A percentile compares a stretch with the other conserved stretches of the same genome.
phyloP scores from a whole-genome alignment of 2,329 filamentous ascomycete genomes.

The Epichloe glyceriae region DNA sequence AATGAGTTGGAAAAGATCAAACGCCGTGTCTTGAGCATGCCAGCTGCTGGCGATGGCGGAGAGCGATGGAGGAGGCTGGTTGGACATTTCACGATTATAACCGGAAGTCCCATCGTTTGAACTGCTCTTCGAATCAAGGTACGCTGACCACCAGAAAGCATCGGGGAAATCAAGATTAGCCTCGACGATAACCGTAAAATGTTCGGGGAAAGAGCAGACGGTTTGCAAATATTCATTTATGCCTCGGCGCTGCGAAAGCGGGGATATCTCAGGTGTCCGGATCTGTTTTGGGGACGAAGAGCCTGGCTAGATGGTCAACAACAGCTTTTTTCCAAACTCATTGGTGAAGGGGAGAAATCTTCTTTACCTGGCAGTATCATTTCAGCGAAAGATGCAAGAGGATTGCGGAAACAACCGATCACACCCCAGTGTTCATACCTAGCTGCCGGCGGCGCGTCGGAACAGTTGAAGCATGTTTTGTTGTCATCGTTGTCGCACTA shows the following conservation, averaged over 20 bases:
- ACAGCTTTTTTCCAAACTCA: background rate
- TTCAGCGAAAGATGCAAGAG: constrained; percentile 33
- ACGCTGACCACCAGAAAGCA: constrained; percentile 45
- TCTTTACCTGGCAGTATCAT: constrained; percentile 36
- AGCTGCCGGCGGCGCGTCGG: constrained; percentile 23
- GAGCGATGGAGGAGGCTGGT: constrained; percentile 35
- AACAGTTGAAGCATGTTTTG: constrained; percentile 35
- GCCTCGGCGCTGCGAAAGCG: constrained; percentile 32
- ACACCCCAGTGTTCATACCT: constrained; percentile 32
- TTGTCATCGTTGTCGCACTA: constrained; percentile 41
- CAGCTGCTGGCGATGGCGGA: constrained; percentile 37
- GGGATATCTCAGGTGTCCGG: constrained; percentile 37
- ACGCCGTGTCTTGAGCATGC: constrained; percentile 34
- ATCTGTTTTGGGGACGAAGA: constrained; percentile 34
- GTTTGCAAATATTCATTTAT: constrained; percentile 40
- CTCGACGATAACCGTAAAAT: constrained; percentile 28
- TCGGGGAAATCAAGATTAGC: constrained; percentile 39
- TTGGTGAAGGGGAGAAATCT: background rate
- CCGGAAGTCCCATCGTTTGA: constrained; percentile 9
- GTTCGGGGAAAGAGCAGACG: constrained; percentile 28
- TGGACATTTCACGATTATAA: constrained; percentile 19
- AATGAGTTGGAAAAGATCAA: constrained; percentile 40
- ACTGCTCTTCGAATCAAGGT: constrained; percentile 24
- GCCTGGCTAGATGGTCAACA: constrained; percentile 17
- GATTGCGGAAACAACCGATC: constrained; percentile 38